Evolutionary conservation across 768 basidiomycete genomes (phyloP).

Genomic region (Paxillus ammoniavirescens): DNA sequence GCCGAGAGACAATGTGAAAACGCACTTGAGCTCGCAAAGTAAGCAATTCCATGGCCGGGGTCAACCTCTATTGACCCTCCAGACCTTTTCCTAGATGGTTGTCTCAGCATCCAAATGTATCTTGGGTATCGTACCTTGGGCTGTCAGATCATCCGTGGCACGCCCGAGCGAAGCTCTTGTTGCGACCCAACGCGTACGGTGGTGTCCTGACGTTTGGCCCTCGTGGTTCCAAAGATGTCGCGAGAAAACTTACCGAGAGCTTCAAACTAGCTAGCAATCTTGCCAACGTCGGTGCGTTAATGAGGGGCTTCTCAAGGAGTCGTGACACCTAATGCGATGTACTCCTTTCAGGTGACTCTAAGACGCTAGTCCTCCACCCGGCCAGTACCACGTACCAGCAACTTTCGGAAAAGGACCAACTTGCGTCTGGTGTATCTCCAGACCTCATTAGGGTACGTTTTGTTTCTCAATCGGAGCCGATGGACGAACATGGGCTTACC

Average conservation of each 20-base stretch:
- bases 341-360: slow-evolving; percentile 52
- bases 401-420: slow-evolving; percentile 57
- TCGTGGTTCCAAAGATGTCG: slow-evolving; percentile 5
- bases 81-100: slow-evolving; percentile 9
- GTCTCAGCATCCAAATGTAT: slow-evolving; percentile 7
- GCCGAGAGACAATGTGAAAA: slow-evolving; percentile 72
- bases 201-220: slow-evolving; percentile 17
- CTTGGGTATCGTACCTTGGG: slow-evolving; percentile 18
- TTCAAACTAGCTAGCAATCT: slow-evolving; percentile 38
- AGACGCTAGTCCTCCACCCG: slow-evolving; percentile 79
- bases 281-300: slow-evolving; percentile 31
- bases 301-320: not conserved
- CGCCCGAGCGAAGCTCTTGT: slow-evolving; percentile 6
- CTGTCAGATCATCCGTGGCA: slow-evolving; percentile 10
- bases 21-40: slow-evolving; percentile 64
- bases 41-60: slow-evolving; percentile 6
- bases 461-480: not conserved
- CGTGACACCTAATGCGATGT: not conserved
- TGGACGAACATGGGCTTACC: not conserved
- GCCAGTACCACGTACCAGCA: slow-evolving; percentile 78
- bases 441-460: slow-evolving; percentile 65
- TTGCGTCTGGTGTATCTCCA: slow-evolving; percentile 66
- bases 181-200: slow-evolving; percentile 7
- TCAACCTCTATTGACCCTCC: not conserved
- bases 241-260: slow-evolving; percentile 35